A percentile compares a stretch with the other conserved stretches of the same genome.
Conservation (phyloP, 768 basidiomycete genomes). For the Multifurca ochricompacta region DNA sequence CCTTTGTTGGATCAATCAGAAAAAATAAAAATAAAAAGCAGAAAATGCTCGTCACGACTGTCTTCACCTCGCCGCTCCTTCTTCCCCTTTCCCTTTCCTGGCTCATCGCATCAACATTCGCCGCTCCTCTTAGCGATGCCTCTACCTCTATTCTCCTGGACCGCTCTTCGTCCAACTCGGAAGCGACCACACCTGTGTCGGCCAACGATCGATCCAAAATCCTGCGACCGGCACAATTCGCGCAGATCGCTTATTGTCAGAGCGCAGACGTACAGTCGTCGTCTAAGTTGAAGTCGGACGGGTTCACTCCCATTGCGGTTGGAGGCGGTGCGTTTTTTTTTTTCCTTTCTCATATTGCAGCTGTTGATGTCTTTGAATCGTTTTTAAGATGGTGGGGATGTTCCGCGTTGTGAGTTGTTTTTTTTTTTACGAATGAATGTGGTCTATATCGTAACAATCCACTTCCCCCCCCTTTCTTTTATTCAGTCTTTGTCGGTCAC, state of each 20-base stretch:
- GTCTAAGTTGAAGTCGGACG: slow-evolving; percentile 26
- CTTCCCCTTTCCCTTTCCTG: no score
- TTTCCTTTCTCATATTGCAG: not conserved
- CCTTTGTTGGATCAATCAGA: no score
- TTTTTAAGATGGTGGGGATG: slow-evolving; percentile 24
- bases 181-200: not conserved
- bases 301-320: slow-evolving; percentile 25
- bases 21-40: not conserved
- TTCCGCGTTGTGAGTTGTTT: slow-evolving; percentile 27
- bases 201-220: slow-evolving; percentile 1
- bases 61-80: not conserved
- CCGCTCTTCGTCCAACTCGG: not conserved
- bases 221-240: slow-evolving; percentile 31
- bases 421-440: not conserved
- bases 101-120: no score
- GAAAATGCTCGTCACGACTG: not conserved
- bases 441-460: no score
- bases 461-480: not conserved
- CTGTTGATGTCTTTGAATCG: not conserved
- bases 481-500: slow-evolving; percentile 32
- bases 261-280: no score
- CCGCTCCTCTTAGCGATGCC: not conserved
- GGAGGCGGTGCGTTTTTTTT: slow-evolving; percentile 31
- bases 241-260: slow-evolving; percentile 33
- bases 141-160: no score